Conservation (phyloP, 148 eudicot genomes). For the Cornus kousa region DNA sequence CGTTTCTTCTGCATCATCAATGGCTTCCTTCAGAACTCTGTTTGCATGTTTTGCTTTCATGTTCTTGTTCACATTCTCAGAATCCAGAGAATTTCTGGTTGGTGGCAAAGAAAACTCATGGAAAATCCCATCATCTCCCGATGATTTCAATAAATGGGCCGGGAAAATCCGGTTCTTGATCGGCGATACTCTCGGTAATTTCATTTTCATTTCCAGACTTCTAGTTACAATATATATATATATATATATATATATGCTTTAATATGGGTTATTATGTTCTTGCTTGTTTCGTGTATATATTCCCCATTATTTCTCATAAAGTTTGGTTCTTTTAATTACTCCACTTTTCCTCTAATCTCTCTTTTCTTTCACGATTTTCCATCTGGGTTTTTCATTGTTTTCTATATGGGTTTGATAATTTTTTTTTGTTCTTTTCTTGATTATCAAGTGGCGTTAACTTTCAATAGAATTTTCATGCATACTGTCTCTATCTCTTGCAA, state of each 20-base stretch:
- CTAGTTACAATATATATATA: background rate
- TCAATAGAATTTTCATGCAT: background rate
- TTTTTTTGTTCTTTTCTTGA: no score
- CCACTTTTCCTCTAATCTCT: background rate
- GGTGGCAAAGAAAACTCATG: constrained; percentile 23
- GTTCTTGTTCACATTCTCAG: constrained; percentile 10
- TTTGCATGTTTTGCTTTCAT: constrained; percentile 10
- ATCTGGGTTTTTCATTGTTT: background rate
- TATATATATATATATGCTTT: background rate
- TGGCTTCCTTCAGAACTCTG: constrained; percentile 11
- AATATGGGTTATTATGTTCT: background rate
- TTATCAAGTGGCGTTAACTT: no score
- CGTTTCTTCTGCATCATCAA: constrained; percentile 1
- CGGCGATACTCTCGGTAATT: constrained; percentile 36
- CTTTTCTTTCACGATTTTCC: background rate
- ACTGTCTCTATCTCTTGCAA: background rate
- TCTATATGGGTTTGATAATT: background rate
- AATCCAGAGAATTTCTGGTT: constrained; percentile 24
- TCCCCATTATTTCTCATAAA: background rate
- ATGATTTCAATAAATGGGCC: constrained; percentile 31
- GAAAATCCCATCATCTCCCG: constrained; percentile 31
- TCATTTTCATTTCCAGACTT: background rate
- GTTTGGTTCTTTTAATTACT: background rate
- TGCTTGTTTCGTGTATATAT: background rate
- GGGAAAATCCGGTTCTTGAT: constrained; percentile 19